phyloP scores from a whole-genome alignment of 352 stramenopile genomes.

The Bremia lactucae region DNA sequence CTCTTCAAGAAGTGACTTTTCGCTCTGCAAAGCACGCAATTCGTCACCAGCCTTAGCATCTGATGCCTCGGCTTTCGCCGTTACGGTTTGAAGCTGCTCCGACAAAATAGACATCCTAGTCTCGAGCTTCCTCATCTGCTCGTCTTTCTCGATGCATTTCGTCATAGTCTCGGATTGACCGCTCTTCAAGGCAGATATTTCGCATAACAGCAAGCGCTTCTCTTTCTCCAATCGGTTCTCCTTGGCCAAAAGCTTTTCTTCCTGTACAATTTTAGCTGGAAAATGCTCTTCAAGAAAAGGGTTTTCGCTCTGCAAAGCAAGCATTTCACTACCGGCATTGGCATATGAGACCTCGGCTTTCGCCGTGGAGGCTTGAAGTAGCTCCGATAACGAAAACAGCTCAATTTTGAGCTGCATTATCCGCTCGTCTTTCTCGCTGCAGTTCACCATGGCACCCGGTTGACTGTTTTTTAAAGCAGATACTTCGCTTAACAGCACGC shows the following conservation, averaged over 20 bases:
- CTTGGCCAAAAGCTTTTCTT: no score
- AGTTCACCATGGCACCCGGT: no score
- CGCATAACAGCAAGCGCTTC: no score
- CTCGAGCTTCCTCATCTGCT: slow-evolving; percentile 6
- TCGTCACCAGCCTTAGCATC: no score
- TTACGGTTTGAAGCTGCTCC: slow-evolving; percentile 1
- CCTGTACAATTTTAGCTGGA: background rate
- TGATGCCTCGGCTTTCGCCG: background rate
- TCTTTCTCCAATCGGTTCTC: no score
- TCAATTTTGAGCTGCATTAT: slow-evolving; percentile 3
- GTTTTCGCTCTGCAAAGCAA: slow-evolving; percentile 2
- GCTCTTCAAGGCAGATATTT: no score
- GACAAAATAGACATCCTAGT: slow-evolving; percentile 2
- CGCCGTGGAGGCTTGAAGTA: slow-evolving; percentile 1
- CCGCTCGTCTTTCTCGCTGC: no score
- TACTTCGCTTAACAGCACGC: slow-evolving; percentile 15
- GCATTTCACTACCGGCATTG: slow-evolving; percentile 3
- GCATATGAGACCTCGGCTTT: slow-evolving; percentile 3
- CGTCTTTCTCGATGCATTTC: background rate
- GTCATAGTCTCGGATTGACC: background rate
- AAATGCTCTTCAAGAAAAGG: slow-evolving; percentile 5
- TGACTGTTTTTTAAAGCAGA: no score
- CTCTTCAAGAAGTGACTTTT: no score
- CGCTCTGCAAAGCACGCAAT: no score
- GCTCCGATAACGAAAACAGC: background rate